Base-by-base conservation (phyloP, 192 early-diverging fungal species). In the Coemansia sp. region DNA sequence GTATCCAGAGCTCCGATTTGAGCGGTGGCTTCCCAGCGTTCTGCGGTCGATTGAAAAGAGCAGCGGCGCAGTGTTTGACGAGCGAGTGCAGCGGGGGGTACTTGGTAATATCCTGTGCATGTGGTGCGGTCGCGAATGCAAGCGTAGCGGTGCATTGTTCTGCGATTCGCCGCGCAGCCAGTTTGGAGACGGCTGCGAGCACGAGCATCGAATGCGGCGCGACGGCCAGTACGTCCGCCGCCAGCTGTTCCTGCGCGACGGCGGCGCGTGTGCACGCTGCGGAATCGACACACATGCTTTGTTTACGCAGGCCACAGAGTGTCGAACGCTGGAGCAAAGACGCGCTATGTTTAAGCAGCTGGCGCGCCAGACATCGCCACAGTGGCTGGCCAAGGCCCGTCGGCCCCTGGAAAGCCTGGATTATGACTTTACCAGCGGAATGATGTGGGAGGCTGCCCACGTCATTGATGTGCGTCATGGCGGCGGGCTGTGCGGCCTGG, bases 381-480 rank as follows among this genome's bases (percentile, higher is more conserved):
- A 66, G 23, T 81, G 78, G 78, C 52, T 34, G 10, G 66, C 61
- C 21, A 71, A 71, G 46, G 56, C 64, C 10, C 52, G 56, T 18
- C 50, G 61, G 51, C 68, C 69, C 61, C 61, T 74, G 26, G 11
- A 50, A 5, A 66, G 60, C 66, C 67, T 74, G 58, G 65, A 69
- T 0, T 61, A 59, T 40, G 54, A 49, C 14, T 81, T 81, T 34
- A 68, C 53, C n/a, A 31, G 59, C 28, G 78, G 78, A 21, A 74
- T 75, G 78, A 74, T 81, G 58, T 81, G 78, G 78, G 78, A 81
- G 49, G 78, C 78, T 2, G 78, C 78, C 0, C 78, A 81, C 37
- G 57, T 53, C 14, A 59, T 81, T 36, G 78, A 81, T 21, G 73
- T 81, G 34, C 64, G 64, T 58, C 66, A 71, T 11, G 78, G 78